phyloP scores from a whole-genome alignment of 2,329 filamentous ascomycete genomes.

The Curvularia verruculosa region DNA sequence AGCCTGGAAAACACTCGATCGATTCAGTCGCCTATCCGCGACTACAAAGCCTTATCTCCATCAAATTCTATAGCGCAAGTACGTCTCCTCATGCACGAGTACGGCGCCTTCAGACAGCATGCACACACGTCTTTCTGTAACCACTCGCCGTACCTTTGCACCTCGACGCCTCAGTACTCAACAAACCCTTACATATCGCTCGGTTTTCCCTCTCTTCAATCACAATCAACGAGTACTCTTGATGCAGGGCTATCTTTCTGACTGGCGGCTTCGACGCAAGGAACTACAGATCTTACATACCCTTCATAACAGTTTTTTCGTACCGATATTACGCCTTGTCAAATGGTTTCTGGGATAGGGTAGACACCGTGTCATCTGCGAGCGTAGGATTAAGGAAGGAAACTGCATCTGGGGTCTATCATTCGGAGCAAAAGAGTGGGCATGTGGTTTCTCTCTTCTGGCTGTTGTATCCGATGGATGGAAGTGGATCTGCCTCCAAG shows the following conservation, averaged over 20 bases:
- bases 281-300: constrained; percentile 42
- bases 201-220: constrained; percentile 46
- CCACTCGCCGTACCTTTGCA: constrained; percentile 47
- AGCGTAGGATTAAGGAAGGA: constrained; percentile 50
- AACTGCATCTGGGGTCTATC: constrained; percentile 47
- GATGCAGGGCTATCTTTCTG: constrained; percentile 44
- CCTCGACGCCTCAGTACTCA: constrained; percentile 43
- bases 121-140: constrained; percentile 48
- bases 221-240: constrained; percentile 49
- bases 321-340: constrained; percentile 35
- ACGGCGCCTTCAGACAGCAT: constrained; percentile 49
- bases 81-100: constrained; percentile 28
- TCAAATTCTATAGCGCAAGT: no score
- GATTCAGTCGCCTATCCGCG: background rate
- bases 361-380: constrained; percentile 42
- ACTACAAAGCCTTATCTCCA: background rate
- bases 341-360: constrained; percentile 35
- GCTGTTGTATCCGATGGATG: no score
- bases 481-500: constrained; percentile 32
- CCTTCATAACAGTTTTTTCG: constrained; percentile 40
- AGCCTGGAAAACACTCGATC: background rate
- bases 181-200: constrained; percentile 47
- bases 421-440: constrained; percentile 48
- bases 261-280: constrained; percentile 33
- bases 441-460: no score